Conservation (phyloP, 2,329 filamentous ascomycete species). For the Zalaria obscura region DNA sequence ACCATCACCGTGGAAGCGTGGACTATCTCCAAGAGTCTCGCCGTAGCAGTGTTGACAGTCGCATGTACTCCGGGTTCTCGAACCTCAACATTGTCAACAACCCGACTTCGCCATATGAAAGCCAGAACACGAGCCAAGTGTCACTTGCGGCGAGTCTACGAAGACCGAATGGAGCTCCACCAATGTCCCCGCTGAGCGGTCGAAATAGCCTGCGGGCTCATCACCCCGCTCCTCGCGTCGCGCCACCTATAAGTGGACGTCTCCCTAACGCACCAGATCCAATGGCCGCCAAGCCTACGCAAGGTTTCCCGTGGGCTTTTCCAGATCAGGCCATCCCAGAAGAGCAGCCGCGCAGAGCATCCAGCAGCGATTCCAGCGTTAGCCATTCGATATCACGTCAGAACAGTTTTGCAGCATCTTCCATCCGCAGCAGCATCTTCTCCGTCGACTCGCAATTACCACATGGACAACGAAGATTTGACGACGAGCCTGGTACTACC, state of each 20-base stretch:
- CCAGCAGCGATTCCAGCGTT: conserved; percentile 34
- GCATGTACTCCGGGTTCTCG: conserved; percentile 57
- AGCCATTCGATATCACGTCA: conserved; percentile 46
- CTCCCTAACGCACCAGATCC: conserved; percentile 48
- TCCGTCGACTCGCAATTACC: conserved; percentile 61
- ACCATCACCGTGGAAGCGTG: conserved; percentile 14
- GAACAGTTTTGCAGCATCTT: conserved; percentile 64
- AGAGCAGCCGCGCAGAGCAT: conserved; percentile 25
- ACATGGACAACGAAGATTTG: conserved; percentile 55
- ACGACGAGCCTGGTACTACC: conserved; percentile 41
- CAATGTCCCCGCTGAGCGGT: conserved; percentile 29
- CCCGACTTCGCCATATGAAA: conserved; percentile 56
- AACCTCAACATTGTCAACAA: conserved; percentile 48
- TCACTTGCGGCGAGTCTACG: conserved; percentile 60
- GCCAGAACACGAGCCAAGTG: conserved; percentile 61
- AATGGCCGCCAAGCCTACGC: conserved; percentile 61
- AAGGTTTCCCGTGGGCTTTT: conserved; percentile 74
- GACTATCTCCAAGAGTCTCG: conserved; percentile 44
- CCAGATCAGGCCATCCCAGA: conserved; percentile 45
- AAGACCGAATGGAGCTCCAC: conserved; percentile 29
- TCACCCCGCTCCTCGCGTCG: conserved; percentile 42
- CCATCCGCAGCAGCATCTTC: conserved; percentile 65
- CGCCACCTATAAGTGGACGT: conserved; percentile 58
- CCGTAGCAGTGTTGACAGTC: conserved; percentile 67
- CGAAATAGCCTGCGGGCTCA: conserved; percentile 16